These are phyloP conservation scores for Cetradonia linearis DNA, from an alignment of 495 filamentous ascomycete genomes.

Conservation along the genomic window DNA sequence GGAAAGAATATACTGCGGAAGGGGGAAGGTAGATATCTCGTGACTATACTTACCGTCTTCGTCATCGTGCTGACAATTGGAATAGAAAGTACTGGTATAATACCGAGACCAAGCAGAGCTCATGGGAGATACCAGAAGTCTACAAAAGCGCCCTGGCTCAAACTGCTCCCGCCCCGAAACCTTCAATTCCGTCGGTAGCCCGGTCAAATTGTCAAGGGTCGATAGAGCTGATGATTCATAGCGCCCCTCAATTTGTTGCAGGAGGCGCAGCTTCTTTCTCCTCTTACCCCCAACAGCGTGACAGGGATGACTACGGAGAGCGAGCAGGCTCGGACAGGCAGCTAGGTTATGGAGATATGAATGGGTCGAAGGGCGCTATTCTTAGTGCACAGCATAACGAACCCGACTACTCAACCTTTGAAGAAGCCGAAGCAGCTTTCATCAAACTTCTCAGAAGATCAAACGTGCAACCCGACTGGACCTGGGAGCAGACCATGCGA, in stretches of 20 bases:
- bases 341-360: slow-evolving; percentile 52
- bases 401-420: slow-evolving; percentile 71
- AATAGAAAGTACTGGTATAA: slow-evolving; percentile 82
- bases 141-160: slow-evolving; percentile 63
- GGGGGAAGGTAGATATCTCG: slow-evolving; percentile 42
- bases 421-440: slow-evolving; percentile 92
- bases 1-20: slow-evolving; percentile 84
- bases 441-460: slow-evolving; percentile 79
- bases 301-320: slow-evolving; percentile 46
- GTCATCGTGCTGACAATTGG: neutral
- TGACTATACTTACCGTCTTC: neutral
- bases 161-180: slow-evolving; percentile 38
- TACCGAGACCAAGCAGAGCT: slow-evolving; percentile 79
- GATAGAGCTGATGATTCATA: slow-evolving; percentile 31
- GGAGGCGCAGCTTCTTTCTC: slow-evolving; percentile 49
- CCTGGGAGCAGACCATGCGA: slow-evolving; percentile 84
- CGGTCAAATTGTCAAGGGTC: slow-evolving; percentile 3
- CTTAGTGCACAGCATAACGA: slow-evolving; percentile 58
- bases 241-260: slow-evolving; percentile 57
- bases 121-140: slow-evolving; percentile 86
- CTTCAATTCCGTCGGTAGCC: slow-evolving; percentile 49
- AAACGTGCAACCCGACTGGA: slow-evolving; percentile 81
- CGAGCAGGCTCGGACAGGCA: slow-evolving; percentile 55
- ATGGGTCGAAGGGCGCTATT: slow-evolving; percentile 50
- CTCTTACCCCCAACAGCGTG: slow-evolving; percentile 37